These are phyloP conservation scores for Xanthoconium separans DNA, from an alignment of 1,284 basidiomycete genomes.

Conservation along the genomic window DNA sequence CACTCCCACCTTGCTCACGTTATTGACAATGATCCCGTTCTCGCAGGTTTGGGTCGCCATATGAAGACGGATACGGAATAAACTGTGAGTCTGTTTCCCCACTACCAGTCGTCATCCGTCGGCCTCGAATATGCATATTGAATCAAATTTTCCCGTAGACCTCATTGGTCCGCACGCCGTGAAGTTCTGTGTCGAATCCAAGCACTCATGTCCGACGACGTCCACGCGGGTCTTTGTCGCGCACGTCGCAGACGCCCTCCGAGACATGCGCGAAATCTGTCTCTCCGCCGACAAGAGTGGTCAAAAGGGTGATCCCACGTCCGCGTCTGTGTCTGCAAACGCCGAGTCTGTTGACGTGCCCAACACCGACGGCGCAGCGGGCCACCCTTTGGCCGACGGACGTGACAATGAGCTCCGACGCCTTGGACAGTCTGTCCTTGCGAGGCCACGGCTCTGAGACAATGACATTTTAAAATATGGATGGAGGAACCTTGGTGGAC, in stretches of 20 bases:
- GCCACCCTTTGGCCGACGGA: background rate
- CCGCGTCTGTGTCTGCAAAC: background rate
- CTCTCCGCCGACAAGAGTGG: conserved; percentile 13
- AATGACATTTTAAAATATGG: background rate
- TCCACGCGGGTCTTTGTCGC: conserved; percentile 74
- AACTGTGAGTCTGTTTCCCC: conserved; percentile 62
- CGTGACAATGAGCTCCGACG: background rate
- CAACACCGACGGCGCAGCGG: background rate
- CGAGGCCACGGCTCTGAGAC: conserved; percentile 21
- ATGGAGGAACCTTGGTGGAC: background rate
- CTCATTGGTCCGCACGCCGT: conserved; percentile 78
- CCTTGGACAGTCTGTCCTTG: conserved; percentile 4
- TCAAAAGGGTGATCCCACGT: conserved; percentile 4
- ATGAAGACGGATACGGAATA: conserved; percentile 87
- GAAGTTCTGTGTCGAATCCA: conserved; percentile 96
- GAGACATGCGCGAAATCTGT: conserved; percentile 69
- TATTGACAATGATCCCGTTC: conserved; percentile 8
- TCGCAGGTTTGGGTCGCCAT: conserved; percentile 71
- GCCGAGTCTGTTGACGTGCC: background rate
- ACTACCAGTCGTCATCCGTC: background rate
- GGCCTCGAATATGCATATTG: background rate
- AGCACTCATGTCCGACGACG: conserved; percentile 68
- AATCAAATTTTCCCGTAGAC: conserved; percentile 61
- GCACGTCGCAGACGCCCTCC: conserved; percentile 66
- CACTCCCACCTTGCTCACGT: background rate